Conservation (phyloP, 306 rosid species). For the Vigna hirtella region DNA sequence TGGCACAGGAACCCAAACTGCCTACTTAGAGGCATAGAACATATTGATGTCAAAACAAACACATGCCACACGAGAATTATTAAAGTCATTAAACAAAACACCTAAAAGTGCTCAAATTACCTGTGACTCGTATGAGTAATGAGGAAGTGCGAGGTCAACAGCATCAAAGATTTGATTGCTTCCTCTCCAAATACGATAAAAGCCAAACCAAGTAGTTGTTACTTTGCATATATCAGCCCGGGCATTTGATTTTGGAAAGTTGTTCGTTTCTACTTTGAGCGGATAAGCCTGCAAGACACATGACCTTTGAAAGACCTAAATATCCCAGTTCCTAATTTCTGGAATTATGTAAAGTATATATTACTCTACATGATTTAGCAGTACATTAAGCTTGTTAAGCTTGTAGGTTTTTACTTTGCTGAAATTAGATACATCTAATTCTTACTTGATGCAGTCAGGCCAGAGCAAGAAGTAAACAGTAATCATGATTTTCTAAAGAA, state of each 20-base stretch:
- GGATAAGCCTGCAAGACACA: slow-evolving; percentile 72
- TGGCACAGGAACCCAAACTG: slow-evolving; percentile 91
- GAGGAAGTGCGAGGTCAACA: slow-evolving; percentile 80
- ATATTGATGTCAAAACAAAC: slow-evolving; percentile 17
- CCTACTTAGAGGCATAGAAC: slow-evolving; percentile 59
- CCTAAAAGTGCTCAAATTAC: slow-evolving; percentile 47
- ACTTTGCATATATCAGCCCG: slow-evolving; percentile 77
- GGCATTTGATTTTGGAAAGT: slow-evolving; percentile 61
- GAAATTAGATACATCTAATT: background rate
- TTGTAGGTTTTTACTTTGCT: background rate
- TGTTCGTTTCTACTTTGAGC: slow-evolving; percentile 46
- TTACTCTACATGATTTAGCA: background rate
- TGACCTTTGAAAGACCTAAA: slow-evolving; percentile 29
- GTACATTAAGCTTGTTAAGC: background rate
- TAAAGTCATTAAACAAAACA: slow-evolving; percentile 3
- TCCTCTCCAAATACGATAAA: slow-evolving; percentile 72
- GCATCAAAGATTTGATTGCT: slow-evolving; percentile 68
- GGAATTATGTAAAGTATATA: background rate
- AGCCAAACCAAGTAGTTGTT: slow-evolving; percentile 91
- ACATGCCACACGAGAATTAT: slow-evolving; percentile 30
- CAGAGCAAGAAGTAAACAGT: background rate
- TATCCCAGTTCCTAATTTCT: slow-evolving; percentile 9
- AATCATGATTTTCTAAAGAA: slow-evolving; percentile 1
- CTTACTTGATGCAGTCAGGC: background rate
- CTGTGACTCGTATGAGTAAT: slow-evolving; percentile 76